Evolutionary conservation across 1,284 basidiomycete genomes (phyloP), one percentile per base, ranked within the genome.

Genomic region (Microbotryum saponariae): DNA sequence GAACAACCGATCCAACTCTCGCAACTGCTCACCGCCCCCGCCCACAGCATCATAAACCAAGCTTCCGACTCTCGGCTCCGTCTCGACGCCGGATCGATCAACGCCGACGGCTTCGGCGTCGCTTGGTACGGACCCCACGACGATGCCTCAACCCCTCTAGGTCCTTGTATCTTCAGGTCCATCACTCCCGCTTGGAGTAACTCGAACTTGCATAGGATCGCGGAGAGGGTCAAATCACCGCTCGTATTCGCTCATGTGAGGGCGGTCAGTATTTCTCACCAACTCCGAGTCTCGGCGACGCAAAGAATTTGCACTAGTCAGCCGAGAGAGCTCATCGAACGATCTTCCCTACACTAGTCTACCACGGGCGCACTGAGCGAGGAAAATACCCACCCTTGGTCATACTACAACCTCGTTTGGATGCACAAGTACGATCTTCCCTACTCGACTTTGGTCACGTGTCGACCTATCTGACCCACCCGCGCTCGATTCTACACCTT

Each of bases 11-110:
- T 73, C 47, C 60, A 61, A 51, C 71, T 73, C 52, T 57, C 57
- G 16, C 63, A 66, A 31, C 62, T 70, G n/a, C 46, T 70, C 20
- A 68, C 67, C 89, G 81, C 88, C 51, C 93, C 93, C 51, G 87
- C 88, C 59, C 93, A 97, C 78, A 92, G 89, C 16, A 97, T 97
- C 78, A 91, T 91, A 74, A 93, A 93, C 75, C 91, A 96, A 74
- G 90, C 92, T 0, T 92, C 91, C 72, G 91, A 94, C 77, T 91
- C 89, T 45, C 82, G 91, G 23, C 79, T 96, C 37, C 83, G 92
- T 21, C 77, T 96, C 20, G 71, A 70, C 47, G 62, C 66, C 9
- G 64, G 75, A 74, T 90, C 91, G 12, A 90, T 93, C 78, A 93
- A 93, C 71, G 61, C 65, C 4, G 94, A 98, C 74, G 94, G 94